A percentile compares a stretch with the other conserved stretches of the same genome.
Conservation (phyloP, 352 stramenopile species). For the Phytophthora europaea region DNA sequence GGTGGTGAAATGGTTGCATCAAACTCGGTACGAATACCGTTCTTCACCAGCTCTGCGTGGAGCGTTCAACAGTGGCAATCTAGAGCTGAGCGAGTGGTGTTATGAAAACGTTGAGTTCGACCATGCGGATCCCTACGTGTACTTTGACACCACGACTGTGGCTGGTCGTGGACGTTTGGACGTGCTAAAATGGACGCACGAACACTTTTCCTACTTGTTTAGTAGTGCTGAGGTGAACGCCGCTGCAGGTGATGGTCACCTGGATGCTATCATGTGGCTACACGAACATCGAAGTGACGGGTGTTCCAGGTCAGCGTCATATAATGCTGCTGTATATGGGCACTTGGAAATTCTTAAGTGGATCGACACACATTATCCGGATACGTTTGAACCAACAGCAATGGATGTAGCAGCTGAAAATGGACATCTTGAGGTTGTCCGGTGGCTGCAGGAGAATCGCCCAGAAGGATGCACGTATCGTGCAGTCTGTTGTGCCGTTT, state of each 20-base stretch:
- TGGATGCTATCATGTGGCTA: constrained; percentile 2
- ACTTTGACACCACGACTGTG: no score
- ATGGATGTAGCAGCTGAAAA: not conserved
- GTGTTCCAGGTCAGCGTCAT: not conserved
- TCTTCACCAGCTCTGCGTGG: no score
- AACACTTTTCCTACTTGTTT: not conserved
- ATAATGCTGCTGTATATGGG: not conserved
- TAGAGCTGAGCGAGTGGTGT: no score
- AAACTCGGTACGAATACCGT: no score
- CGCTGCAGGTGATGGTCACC: not conserved
- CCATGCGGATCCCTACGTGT: no score
- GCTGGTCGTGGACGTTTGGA: not conserved
- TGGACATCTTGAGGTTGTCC: not conserved
- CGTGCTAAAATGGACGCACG: not conserved
- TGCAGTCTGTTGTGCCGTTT: no score
- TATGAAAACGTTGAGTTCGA: no score
- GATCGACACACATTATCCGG: not conserved
- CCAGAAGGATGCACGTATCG: not conserved
- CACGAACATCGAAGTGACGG: not conserved
- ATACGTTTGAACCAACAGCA: not conserved
- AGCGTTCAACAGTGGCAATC: no score
- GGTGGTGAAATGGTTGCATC: no score
- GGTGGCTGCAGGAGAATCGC: not conserved
- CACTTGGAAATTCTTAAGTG: not conserved
- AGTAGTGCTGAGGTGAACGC: not conserved